Base-by-base conservation (phyloP, 257 asterid genomes). In the Nicotiana paniculata region DNA sequence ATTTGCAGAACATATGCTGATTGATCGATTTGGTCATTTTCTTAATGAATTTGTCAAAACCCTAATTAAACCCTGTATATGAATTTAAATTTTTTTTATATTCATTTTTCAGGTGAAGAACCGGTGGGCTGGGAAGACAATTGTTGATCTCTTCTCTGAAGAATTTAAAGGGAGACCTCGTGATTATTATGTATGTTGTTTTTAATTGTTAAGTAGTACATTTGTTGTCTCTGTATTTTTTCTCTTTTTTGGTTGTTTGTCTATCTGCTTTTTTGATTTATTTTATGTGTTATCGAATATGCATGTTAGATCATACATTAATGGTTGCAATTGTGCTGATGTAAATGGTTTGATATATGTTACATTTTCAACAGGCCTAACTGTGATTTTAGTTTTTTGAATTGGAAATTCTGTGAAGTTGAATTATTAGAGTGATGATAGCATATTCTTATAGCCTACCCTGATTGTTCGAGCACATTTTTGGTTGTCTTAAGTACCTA, bases 71-170 rank as follows among this genome's bases (percentile, higher is more conserved):
- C 57, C 9, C 30, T 75, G 43, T 26, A 16, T 48, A 9, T 77
- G 65, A 0, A 6, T 51, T 15, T 17, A 10, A 76, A 51, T 51
- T 30, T 75, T 37, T 18, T 72, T 5, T 28, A 43, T n/a, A 24
- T 85, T 84, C 57, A 39, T 82, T 46, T 80, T 82, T 83, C 91
- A 96, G 99, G 99, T 91, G 17, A 96, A 96, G 85, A 86, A 88
- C 70, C 84, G 99, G 77, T 94, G 98, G 99, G 93, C 90, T 2
- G 98, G 95, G 85, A 94, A 94, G 90, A 94, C 92, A 13, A 88
- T 96, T 86, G 98, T 94, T 18, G 98, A 94, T 89, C 91, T 96
- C 78, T 96, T 96, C 81, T 68, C 97, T 18, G 98, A 96, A 63
- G 98, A 96, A 80, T 96, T 96, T 77, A 94, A 90, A 87, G 99